Base-by-base conservation (phyloP, 306 rosid genomes). In the Urtica urens region DNA sequence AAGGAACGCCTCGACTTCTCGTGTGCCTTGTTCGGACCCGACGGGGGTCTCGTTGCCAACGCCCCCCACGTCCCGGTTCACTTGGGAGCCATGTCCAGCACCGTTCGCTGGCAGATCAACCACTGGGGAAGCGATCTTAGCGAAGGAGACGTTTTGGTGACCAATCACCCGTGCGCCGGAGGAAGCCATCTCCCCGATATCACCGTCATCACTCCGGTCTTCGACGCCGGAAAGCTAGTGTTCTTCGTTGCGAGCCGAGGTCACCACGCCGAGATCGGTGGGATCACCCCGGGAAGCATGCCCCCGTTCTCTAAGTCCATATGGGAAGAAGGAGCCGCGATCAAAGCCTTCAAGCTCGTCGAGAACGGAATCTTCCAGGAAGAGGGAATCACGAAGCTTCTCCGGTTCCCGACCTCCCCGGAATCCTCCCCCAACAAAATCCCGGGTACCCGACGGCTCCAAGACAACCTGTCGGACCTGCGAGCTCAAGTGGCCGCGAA, bases 121-220 rank as follows among this genome's bases (percentile, higher is more conserved):
- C 59, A 70, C 53, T 88, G 95, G 95, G 83, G 76, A 23, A 67
- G 78, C 43, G 74, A 76, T 68, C 66, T 88, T 61, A 67, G 55
- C 14, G 93, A 84, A 73, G 97, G 97, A 59, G 97, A 88, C 66
- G 95, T 88, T 52, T 74, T 88, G 73, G 86, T 84, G 30, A 81
- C 93, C 38, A 88, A 88, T 62, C 97, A 88, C 67, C 97, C 97
- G 58, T 72, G 86, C 55, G 93, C 97, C 0, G 97, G 97, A 52
- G 97, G 97, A 60, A 83, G 93, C 65, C 97, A 88, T 81, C 95
- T 84, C 54, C 97, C 97, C 40, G 95, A 84, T 58, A 88, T 88
- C 45, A 88, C 97, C 31, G 95, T 84, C 55, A 47, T 88, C 46
- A 84, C 97, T 11, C 97, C 95, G 42, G 93, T 83, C 38, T 84